Evolutionary conservation across 1,139 yeast species (phyloP).

Genomic region (Nematodospora anomalae): DNA sequence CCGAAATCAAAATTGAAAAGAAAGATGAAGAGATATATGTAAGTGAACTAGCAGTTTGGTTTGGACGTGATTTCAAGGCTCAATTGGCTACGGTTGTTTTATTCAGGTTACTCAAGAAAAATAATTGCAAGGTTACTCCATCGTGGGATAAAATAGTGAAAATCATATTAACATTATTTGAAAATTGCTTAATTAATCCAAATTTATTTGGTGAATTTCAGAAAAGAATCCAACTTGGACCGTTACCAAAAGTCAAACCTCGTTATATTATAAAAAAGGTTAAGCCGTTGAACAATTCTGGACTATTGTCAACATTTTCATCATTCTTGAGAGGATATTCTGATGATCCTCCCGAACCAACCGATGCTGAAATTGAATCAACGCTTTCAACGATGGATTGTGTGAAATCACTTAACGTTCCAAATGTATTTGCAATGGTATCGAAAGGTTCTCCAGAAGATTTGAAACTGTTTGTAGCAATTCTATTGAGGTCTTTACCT

Average conservation of each 20-base stretch:
- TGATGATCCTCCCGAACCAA: conserved; percentile 88
- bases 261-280: conserved; percentile 62
- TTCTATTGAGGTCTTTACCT: conserved; percentile 35
- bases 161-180: conserved; percentile 64
- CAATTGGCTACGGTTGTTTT: conserved; percentile 86
- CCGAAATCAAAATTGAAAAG: conserved; percentile 49
- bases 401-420: conserved; percentile 62
- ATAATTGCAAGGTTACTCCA: conserved; percentile 45
- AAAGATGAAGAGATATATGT: conserved; percentile 64
- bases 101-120: conserved; percentile 70
- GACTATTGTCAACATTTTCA: conserved; percentile 85
- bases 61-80: conserved; percentile 90
- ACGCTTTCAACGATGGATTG: conserved; percentile 84
- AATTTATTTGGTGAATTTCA: conserved; percentile 69
- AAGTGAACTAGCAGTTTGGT: conserved; percentile 75
- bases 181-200: conserved; percentile 70
- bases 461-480: conserved; percentile 20
- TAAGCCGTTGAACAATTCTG: conserved; percentile 63
- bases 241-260: conserved; percentile 64
- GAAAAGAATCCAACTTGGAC: conserved; percentile 47
- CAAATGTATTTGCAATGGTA: conserved; percentile 48
- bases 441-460: conserved; percentile 31
- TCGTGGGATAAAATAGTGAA: conserved; percentile 65
- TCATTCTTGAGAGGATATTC: conserved; percentile 85
- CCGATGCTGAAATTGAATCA: conserved; percentile 87